A percentile compares a stretch with the other conserved stretches of the same genome.
These are phyloP conservation scores for Nicotiana otophora DNA, from an alignment of 257 asterid species.

Conservation along the genomic window DNA sequence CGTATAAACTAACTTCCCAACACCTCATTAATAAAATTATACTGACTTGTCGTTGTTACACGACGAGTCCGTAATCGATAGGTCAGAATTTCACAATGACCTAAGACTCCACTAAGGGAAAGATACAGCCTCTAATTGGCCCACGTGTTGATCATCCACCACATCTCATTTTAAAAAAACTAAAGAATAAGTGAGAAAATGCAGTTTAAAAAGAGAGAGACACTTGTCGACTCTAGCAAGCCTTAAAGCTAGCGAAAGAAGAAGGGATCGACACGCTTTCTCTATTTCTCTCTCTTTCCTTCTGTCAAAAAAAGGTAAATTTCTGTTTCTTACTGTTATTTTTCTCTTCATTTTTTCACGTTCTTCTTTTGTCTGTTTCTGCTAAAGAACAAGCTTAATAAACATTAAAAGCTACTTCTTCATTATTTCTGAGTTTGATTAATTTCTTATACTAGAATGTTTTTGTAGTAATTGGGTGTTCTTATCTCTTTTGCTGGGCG, in stretches of 20 bases:
- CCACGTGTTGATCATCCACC: slow-evolving; percentile 31
- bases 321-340: not conserved
- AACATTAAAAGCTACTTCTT: too few relatives aligned
- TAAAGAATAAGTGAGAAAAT: not conserved
- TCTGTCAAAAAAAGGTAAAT: slow-evolving; percentile 27
- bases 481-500: not conserved
- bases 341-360: not conserved
- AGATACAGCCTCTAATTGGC: slow-evolving; percentile 20
- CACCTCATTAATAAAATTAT: too few relatives aligned
- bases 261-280: slow-evolving; percentile 71
- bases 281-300: slow-evolving; percentile 14
- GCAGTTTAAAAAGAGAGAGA: slow-evolving; percentile 15
- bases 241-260: slow-evolving; percentile 39
- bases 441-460: too few relatives aligned
- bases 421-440: not conserved
- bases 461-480: not conserved
- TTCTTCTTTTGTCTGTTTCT: not conserved
- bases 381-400: not conserved
- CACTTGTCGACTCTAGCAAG: slow-evolving; percentile 73
- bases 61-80: too few relatives aligned
- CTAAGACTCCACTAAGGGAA: not conserved
- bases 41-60: too few relatives aligned
- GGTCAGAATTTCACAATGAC: too few relatives aligned
- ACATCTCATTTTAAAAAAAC: not conserved
- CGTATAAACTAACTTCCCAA: too few relatives aligned